Base-by-base conservation (phyloP, 495 filamentous ascomycete species). In the Symbiotaphrina buchneri region DNA sequence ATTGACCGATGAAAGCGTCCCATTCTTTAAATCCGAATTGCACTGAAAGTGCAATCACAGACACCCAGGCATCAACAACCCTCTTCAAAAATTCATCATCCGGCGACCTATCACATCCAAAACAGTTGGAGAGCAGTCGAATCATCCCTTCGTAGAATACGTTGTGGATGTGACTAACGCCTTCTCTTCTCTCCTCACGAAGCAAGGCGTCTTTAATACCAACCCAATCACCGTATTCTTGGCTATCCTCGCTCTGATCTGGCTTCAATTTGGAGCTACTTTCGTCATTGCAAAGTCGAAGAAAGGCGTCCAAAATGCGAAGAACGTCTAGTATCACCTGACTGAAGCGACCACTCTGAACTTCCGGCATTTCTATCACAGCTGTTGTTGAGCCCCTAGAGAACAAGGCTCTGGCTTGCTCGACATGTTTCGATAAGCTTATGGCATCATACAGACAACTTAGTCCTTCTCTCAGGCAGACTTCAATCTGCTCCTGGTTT, bases 151-250 rank as follows among this genome's bases (percentile, higher is more conserved):
- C 56, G 34, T 65, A 60, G 17, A 71, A 48, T 11, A 51, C 42
- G 8, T 48, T 45, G 7, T 63, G 42, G 8, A 62, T 42, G 36
- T 56, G 41, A 30, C 40, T 16, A 33, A 37, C 42, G 34, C 43
- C 34, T 26, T 40, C 48, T 17, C 17, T 39, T 28, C 19, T 20
- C 18, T 37, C 52, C 47, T 15, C 35, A 28, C 50, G 44, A 26
- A 51, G 56, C 14, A 56, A 54, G 18, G 59, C 42, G 24, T 62
- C 59, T 27, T 62, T 61, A 25, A 72, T 54, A 21, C 52, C 71
- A 24, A 55, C 46, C 57, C 63, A 75, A 39, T 77, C 74, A 18
- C 72, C 74, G 44, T 71, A 79, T 26, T 80, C 74, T 44, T 79
- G 74, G 36, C 73, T 79, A 26, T 80, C 74, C 30, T 78, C 74